Conservation (phyloP, 345 rosid species). For the Lepidium didymum region DNA sequence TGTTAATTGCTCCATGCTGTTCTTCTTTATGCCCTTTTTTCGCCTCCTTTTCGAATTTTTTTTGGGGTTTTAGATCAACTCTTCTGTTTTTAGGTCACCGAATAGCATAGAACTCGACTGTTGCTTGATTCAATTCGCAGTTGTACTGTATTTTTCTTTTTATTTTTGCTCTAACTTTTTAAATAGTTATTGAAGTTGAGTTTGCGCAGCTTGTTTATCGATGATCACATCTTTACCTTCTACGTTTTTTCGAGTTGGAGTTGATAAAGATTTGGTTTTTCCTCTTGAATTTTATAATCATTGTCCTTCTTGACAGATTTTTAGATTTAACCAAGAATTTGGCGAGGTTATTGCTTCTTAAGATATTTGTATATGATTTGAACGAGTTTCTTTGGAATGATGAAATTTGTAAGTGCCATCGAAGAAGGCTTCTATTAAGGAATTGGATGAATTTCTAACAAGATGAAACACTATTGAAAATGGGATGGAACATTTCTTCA, state of each 20-base stretch:
- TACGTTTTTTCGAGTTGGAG: neutral
- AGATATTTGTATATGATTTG: neutral
- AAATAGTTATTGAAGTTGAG: neutral
- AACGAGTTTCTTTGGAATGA: neutral
- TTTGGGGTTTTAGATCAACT: no score
- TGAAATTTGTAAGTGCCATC: neutral
- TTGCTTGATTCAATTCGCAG: no score
- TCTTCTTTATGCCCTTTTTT: no score
- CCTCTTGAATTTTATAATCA: neutral
- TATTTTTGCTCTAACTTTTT: neutral
- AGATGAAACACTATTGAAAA: neutral
- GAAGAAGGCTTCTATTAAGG: neutral
- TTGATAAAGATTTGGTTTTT: neutral
- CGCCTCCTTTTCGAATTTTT: no score
- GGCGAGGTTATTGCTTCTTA: neutral
- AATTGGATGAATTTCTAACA: neutral
- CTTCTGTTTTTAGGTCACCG: no score
- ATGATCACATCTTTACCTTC: conserved; percentile 14
- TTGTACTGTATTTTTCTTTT: no score
- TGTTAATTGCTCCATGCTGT: no score
- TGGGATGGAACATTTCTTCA: neutral
- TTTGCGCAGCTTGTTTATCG: neutral
- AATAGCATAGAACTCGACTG: no score
- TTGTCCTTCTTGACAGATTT: neutral
- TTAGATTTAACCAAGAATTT: neutral